These are phyloP conservation scores for Chlamydomonas applanata DNA, from an alignment of 139 green algal genomes.

Conservation along the genomic window DNA sequence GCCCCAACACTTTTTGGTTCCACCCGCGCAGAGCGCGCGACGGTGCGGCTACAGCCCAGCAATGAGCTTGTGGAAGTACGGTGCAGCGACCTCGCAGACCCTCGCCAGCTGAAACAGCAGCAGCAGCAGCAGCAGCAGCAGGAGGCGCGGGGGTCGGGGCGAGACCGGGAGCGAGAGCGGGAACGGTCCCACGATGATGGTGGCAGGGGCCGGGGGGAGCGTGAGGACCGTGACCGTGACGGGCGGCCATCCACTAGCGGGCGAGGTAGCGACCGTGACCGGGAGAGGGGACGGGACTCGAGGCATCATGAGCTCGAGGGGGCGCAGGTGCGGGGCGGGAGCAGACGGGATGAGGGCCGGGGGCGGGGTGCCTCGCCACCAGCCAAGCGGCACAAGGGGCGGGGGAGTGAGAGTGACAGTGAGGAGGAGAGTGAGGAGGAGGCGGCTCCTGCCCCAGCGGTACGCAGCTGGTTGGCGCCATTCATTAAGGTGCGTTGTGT, in stretches of 20 bases:
- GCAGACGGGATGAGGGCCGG: constrained; percentile 7
- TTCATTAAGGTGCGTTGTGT: constrained; percentile 44
- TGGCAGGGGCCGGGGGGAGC: constrained; percentile 12
- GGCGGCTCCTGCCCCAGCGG: background rate
- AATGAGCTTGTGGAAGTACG: constrained; percentile 49
- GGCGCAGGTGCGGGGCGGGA: background rate
- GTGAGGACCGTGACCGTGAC: background rate
- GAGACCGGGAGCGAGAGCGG: background rate
- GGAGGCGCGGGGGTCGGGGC: background rate
- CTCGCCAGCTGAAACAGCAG: constrained; percentile 10
- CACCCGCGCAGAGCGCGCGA: constrained; percentile 32
- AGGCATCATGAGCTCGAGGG: background rate
- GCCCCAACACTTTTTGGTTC: too few relatives aligned
- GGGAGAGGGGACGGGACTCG: background rate
- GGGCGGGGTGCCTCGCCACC: background rate
- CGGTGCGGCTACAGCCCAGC: constrained; percentile 48
- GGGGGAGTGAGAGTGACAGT: background rate
- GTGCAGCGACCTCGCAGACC: constrained; percentile 49
- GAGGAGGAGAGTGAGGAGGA: constrained; percentile 14
- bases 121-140: constrained; percentile 13
- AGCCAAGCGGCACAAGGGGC: constrained; percentile 5
- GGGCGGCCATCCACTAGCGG: background rate
- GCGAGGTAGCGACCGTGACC: background rate
- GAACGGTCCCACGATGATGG: constrained; percentile 1
- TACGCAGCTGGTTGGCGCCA: constrained; percentile 51